phyloP scores from a whole-genome alignment of 192 early-diverging fungal species.

The Pilobolus umbonatus region DNA sequence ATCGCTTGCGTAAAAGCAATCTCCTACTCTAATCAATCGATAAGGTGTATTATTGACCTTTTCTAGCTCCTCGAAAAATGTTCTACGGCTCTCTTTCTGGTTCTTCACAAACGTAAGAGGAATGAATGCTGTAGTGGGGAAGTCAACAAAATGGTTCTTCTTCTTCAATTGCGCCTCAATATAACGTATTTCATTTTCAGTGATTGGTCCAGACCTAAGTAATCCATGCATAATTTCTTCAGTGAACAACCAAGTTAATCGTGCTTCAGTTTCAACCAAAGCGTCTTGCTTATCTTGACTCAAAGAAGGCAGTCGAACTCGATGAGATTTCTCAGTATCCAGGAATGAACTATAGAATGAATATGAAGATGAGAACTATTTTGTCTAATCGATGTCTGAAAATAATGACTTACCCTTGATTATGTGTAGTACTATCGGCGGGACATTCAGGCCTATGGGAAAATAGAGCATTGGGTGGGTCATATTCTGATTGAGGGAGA shows the following conservation, averaged over 20 bases:
- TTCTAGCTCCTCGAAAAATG: slow-evolving; percentile 49
- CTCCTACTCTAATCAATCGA: slow-evolving; percentile 43
- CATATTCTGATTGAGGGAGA: slow-evolving; percentile 45
- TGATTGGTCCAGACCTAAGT: slow-evolving; percentile 52
- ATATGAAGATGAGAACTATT: not conserved
- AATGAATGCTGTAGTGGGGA: slow-evolving; percentile 47
- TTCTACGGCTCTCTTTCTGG: slow-evolving; percentile 37
- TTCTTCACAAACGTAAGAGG: slow-evolving; percentile 47
- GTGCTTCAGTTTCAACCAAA: slow-evolving; percentile 48
- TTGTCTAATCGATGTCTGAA: too few relatives aligned
- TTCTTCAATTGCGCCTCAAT: slow-evolving; percentile 49
- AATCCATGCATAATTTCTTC: slow-evolving; percentile 74
- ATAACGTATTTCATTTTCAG: slow-evolving; percentile 40
- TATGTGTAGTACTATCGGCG: slow-evolving; percentile 7
- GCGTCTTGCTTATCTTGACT: slow-evolving; percentile 51
- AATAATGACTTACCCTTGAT: slow-evolving; percentile 6
- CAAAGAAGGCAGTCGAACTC: slow-evolving; percentile 29
- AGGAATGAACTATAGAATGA: slow-evolving; percentile 22
- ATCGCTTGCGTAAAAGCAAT: slow-evolving; percentile 50
- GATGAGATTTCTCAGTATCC: slow-evolving; percentile 32
- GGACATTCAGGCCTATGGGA: slow-evolving; percentile 9
- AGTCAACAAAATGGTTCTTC: slow-evolving; percentile 51
- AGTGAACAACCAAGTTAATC: slow-evolving; percentile 59
- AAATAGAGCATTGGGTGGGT: slow-evolving; percentile 15
- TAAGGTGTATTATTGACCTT: slow-evolving; percentile 43